Conservation (phyloP, 345 rosid species). For the Eucalyptus cloeziana region DNA sequence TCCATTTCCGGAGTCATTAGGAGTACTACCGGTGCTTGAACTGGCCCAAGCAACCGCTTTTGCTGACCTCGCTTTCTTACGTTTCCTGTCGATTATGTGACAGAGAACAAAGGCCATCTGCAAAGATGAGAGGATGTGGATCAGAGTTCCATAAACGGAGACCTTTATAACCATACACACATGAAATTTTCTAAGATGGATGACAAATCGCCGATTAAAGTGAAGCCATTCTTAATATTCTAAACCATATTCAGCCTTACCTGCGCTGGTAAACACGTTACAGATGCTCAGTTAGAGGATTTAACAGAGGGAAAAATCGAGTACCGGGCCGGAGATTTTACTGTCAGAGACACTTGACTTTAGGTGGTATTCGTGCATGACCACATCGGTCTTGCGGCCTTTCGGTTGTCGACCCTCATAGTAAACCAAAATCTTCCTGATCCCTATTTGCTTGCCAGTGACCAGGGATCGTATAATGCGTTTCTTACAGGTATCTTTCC, state of each 20-base stretch:
- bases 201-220: neutral
- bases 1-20: neutral
- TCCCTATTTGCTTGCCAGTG: neutral
- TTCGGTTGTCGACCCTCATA: neutral
- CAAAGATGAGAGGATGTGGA: neutral
- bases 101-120: neutral
- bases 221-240: neutral
- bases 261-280: neutral
- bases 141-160: neutral
- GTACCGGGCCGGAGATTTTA: neutral
- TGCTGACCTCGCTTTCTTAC: neutral
- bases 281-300: neutral
- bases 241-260: neutral
- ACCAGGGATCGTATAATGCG: neutral
- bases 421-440: neutral
- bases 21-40: neutral
- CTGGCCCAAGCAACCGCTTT: neutral
- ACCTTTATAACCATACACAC: neutral
- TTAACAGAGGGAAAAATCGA: neutral
- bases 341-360: neutral
- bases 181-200: neutral
- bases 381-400: neutral
- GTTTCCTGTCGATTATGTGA: neutral
- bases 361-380: neutral
- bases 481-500: neutral